Percentiles rank a stretch among this genome's conserved stretches.
These are phyloP conservation scores for Populus nigra DNA, from an alignment of 345 rosid species.

Conservation along the genomic window DNA sequence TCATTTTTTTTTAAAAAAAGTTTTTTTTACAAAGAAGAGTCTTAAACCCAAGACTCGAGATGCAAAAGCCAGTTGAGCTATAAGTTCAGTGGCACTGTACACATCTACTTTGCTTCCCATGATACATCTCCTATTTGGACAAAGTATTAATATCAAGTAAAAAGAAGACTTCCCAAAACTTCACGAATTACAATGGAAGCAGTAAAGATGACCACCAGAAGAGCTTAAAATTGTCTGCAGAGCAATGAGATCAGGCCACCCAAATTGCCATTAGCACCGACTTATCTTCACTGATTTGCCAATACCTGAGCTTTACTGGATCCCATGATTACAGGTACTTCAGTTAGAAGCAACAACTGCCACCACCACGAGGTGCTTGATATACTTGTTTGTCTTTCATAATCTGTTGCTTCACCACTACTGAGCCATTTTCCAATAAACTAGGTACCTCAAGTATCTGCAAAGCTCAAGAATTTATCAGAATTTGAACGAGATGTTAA, in stretches of 20 bases:
- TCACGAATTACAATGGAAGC: background rate
- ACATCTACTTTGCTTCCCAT: background rate
- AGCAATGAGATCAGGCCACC: background rate
- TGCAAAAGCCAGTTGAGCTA: no score
- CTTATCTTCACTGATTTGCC: background rate
- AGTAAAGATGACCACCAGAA: background rate
- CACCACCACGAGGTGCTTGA: slow-evolving; percentile 26
- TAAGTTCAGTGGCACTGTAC: no score
- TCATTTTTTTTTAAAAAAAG: no score
- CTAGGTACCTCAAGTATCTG: slow-evolving; percentile 80
- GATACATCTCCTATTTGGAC: background rate
- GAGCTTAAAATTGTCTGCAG: background rate
- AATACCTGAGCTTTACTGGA: background rate
- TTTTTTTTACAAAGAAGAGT: no score
- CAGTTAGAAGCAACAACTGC: slow-evolving; percentile 52
- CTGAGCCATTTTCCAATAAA: slow-evolving; percentile 75
- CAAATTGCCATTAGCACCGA: background rate
- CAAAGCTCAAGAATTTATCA: background rate
- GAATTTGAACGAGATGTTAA: background rate
- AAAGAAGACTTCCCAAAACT: background rate
- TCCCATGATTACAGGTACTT: background rate
- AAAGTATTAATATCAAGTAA: background rate
- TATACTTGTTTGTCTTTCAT: slow-evolving; percentile 43
- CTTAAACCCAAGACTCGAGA: background rate
- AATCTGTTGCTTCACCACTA: slow-evolving; percentile 46